Percentiles rank a stretch among this genome's conserved stretches.
Conservation (phyloP, 163 green algal species). For the Prototheca cutis region DNA sequence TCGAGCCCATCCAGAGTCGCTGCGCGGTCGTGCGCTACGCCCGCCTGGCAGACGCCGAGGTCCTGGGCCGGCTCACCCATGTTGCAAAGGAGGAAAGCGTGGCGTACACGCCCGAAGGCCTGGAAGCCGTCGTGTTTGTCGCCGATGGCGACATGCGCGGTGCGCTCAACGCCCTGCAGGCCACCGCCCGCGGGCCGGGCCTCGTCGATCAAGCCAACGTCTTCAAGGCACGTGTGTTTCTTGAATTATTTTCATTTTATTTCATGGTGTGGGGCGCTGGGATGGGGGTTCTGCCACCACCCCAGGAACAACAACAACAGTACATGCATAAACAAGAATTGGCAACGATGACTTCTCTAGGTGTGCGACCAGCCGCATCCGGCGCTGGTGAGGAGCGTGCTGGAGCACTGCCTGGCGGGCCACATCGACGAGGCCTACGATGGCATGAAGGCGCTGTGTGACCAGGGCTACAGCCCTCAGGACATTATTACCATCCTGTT, state of each 20-base stretch:
- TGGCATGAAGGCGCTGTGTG: constrained; percentile 67
- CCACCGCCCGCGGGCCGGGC: constrained; percentile 81
- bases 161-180: constrained; percentile 92
- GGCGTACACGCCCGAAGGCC: constrained; percentile 58
- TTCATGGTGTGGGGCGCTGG: too few species aligned
- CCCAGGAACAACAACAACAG: too few species aligned
- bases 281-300: too few species aligned
- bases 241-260: too few species aligned
- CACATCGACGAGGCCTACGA: constrained; percentile 71
- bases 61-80: constrained; percentile 70
- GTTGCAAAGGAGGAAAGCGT: constrained; percentile 51
- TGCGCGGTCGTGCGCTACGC: constrained; percentile 87
- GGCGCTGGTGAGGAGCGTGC: constrained; percentile 63
- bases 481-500: constrained; percentile 98
- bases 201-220: constrained; percentile 83
- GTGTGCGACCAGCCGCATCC: constrained; percentile 98
- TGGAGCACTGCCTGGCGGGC: constrained; percentile 53
- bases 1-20: constrained; percentile 91
- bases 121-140: constrained; percentile 96
- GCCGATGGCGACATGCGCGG: constrained; percentile 98
- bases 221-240: constrained; percentile 74
- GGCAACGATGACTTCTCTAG: too few species aligned
- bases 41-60: constrained; percentile 70
- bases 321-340: too few species aligned
- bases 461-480: constrained; percentile 74